These are phyloP conservation scores for Tulasnella sp. DNA, from an alignment of 768 basidiomycete species.

Conservation along the genomic window DNA sequence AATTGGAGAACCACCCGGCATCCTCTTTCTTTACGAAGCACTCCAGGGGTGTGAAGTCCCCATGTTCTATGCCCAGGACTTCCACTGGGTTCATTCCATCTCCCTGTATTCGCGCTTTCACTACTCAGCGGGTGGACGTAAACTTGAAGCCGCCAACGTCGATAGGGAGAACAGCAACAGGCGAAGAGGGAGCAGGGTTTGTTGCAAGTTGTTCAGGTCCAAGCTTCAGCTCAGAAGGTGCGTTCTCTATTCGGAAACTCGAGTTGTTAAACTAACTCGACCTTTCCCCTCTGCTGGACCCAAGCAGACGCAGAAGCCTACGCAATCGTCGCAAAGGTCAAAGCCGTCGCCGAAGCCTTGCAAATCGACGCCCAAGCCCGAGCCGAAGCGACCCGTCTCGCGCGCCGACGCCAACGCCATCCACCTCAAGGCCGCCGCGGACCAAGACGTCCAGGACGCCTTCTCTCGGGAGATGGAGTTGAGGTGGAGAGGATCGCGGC, in stretches of 20 bases:
- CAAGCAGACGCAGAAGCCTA: constrained; percentile 73
- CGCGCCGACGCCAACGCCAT: constrained; percentile 25
- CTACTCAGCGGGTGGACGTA: not conserved
- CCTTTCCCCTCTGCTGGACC: constrained; percentile 35
- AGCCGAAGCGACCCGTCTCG: constrained; percentile 65
- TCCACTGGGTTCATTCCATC: constrained; percentile 26
- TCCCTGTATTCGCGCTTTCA: not conserved
- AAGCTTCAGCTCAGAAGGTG: constrained; percentile 45
- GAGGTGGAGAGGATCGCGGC: constrained; percentile 50
- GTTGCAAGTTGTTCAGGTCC: constrained; percentile 67
- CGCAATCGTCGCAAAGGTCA: constrained; percentile 61
- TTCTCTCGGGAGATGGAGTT: constrained; percentile 75
- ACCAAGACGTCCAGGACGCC: constrained; percentile 48
- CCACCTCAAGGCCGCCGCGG: constrained; percentile 56
- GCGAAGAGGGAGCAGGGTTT: constrained; percentile 79
- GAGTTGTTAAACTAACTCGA: no score
- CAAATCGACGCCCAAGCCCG: constrained; percentile 69
- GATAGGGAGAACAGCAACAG: constrained; percentile 83
- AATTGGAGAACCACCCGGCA: no score
- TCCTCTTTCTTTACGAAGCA: no score
- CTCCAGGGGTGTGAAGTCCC: no score
- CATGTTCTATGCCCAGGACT: no score
- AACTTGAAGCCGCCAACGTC: constrained; percentile 70
- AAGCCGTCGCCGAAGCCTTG: constrained; percentile 57
- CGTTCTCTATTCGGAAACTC: constrained; percentile 28